Evolutionary conservation across 2,329 filamentous ascomycete genomes (phyloP), one percentile per base, ranked within the genome.

Genomic region (Didymella segeticola): DNA sequence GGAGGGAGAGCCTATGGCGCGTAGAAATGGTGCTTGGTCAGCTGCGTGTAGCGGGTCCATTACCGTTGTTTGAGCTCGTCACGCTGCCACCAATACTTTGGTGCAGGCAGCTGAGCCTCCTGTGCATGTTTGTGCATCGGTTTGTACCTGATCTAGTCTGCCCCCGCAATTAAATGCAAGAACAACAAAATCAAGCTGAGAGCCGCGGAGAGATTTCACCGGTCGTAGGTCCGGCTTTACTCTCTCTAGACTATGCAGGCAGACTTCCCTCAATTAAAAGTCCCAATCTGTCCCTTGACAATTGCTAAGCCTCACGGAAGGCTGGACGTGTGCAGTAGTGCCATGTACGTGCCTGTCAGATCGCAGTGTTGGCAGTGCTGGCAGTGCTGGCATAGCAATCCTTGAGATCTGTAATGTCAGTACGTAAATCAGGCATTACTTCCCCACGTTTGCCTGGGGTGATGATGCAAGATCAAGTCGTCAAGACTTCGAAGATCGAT

Each of bases 11-110:
- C 38, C n/a, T 6, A 47, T 55, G 56, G 51, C 51, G 47, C 31
- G 22, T 33, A n/a, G 14, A 51, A 51, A 11, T 14, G 6, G 9
- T 41, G 11, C 25, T 25, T 49, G 52, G 43, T 50, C 50, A 43
- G 56, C 41, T 43, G 23, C 38, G n/a, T 14, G 37, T 17, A 15
- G 41, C 56, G 39, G 31, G 43, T 46, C 43, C 11, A 36, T 22
- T 45, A 12, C 20, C 23, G n/a, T 30, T 11, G 11, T 47, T 27
- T 37, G 52, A 25, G 9, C 20, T 37, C 42, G 33, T 19, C 20
- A 23, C 23, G 22, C 22, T 50, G 46, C 52, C 52, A 43, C 42
- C 52, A 56, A 56, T 56, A 56, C 36, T 43, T 42, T n/a, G 23
- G 36, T 56, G 52, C 52, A 56, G 45, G 26, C 15, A 54, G 49